Evolutionary conservation across 345 rosid genomes (phyloP), one percentile per base, ranked within the genome.

Genomic region (Sonneratia alba): DNA sequence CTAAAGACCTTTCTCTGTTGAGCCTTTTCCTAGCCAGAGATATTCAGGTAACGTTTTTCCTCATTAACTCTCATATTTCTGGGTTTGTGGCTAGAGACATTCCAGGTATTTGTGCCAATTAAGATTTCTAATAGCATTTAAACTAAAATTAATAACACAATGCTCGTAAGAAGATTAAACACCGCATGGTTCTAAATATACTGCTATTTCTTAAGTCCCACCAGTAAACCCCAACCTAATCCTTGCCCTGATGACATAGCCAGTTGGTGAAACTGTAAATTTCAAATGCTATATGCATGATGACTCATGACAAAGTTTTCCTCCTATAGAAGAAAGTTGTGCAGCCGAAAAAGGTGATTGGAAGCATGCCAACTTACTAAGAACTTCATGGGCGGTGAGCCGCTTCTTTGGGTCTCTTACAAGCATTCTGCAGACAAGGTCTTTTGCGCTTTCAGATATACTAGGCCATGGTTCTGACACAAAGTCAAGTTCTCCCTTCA

Each of bases 381-480:
- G 93, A 77, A 92, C 97, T 86, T 95, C 90, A 59, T 87, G 92
- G 69, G 97, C 89, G 34, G 96, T 90, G 74, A 90, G 68, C 74
- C 97, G 84, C 79, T 83, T 92, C 79, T 81, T 90, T 37, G 96
- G 97, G 42, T 95, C 97, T 77, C 91, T 87, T 10, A 79, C 84
- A 37, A 94, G 89, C 97, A 94, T 94, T 83, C 81, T 85, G 63
- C 93, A 83, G 9, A 94, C 93, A 69, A 92, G 82, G 83, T 94
- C 92, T 77, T 95, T 95, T 32, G 97, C 97, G 47, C 89, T 76
- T 66, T 83, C 89, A n/a, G 99, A 92, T 75, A 95, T 83, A 57
- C 78, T 87, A 49, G 99, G 99, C 99, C 97, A 90, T 69, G 97
- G 99, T 69, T 95, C 99, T n/a, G 99, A 90, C 61, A 78, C 27